Conservation (phyloP, 148 eudicot species). For the Rhododendron simsii region DNA sequence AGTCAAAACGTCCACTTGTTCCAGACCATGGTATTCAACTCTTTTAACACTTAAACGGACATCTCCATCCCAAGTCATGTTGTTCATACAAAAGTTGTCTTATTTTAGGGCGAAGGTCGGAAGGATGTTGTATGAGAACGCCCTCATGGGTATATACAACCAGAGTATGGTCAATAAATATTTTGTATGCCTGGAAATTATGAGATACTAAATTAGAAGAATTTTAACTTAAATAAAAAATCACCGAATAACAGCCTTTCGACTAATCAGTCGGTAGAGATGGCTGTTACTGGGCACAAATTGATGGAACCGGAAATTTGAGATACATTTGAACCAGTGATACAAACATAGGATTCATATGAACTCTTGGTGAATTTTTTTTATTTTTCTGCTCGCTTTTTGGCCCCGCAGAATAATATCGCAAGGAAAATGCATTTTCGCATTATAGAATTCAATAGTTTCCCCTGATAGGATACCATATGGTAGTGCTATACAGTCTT, state of each 20-base stretch:
- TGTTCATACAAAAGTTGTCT: not conserved
- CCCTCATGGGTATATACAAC: not conserved
- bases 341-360: not conserved
- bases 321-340: not conserved
- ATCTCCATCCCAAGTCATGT: not conserved
- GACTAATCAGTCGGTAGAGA: not conserved
- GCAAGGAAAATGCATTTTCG: not conserved
- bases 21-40: not conserved
- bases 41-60: not conserved
- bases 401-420: not conserved
- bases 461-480: not conserved
- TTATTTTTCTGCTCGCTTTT: not conserved
- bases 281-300: not conserved
- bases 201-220: not conserved
- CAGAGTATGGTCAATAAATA: not conserved
- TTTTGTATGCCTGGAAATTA: not conserved
- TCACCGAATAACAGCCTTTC: not conserved
- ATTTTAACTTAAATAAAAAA: not conserved
- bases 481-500: not conserved
- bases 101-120: not conserved
- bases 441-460: not conserved
- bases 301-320: not conserved
- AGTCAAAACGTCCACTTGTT: not conserved
- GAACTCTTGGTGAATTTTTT: not conserved
- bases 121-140: not conserved